Evolutionary conservation across 2,329 filamentous ascomycete species (phyloP), one percentile per base, ranked within the genome.

Genomic region (Aquanectria penicillioides): DNA sequence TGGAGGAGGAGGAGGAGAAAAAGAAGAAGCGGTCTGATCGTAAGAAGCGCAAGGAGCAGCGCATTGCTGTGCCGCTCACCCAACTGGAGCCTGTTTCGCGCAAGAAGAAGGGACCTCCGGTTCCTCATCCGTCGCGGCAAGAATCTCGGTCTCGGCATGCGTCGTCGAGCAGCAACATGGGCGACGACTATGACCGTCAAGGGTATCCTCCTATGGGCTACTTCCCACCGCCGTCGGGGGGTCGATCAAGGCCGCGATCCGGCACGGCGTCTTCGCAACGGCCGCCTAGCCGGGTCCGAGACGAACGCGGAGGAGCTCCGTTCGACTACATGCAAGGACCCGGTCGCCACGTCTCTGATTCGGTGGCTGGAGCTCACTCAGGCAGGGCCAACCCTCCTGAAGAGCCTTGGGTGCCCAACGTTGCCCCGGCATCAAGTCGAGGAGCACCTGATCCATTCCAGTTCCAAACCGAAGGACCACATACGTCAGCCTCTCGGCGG

Each of bases 51-150:
- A 80, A 77, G 64, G 77, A 81, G 51, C 76, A 82, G 52, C 80
- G 84, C 20, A 76, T 85, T 40, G 78, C 84, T 6, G 76, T 87
- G 20, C 83, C 85, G 2, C 73, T 87, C 13, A 79, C 83, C 6
- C 80, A 84, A 11, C 75, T 87, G 34, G 82, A 80, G 33, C 73
- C 78, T 8, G 63, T 77, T 12, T 73, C 78, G 17, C 75, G 77
- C 50, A 77, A 75, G 68, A 76, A 70, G 66, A 72, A 65, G 47
- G 68, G 65, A 7, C 33, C 62, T 25, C 64, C 66, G 7, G 68
- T 65, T 29, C 50, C 64, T 13, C 33, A 43, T 38, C 62, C 64
- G 26, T 61, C 55, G 22, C 70, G 71, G 17, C 73, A 75, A 34
- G 74, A 78, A 40, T 73, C 75, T 29, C 68, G 77, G 38, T 72